Evolutionary conservation across 2,329 filamentous ascomycete species (phyloP), one percentile per base, ranked within the genome.

Genomic region (Aspergillus calidoustus): DNA sequence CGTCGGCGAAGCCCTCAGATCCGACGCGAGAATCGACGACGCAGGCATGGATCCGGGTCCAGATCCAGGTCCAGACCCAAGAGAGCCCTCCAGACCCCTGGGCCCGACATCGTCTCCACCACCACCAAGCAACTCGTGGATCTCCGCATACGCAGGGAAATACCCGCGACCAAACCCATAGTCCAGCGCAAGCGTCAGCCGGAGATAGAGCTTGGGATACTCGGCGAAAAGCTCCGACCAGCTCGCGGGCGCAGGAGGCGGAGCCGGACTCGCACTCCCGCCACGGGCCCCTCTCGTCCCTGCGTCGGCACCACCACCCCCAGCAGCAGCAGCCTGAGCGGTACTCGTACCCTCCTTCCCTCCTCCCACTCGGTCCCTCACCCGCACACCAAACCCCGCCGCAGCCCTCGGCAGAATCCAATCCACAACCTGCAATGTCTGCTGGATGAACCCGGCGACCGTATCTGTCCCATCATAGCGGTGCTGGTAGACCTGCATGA

Each of bases 401-500:
- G 11, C n/a, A 22, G 22, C n/a, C 44, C 44, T n/a, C 22, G 47
- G 5, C 5, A 49, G 9, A 7, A 30, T 15, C 15, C 15, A n/a
- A 3, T 30, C 44, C 8, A 49, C 57, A 15, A 59, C 25, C 38
- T 59, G 38, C 19, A 59, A 28, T 2, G 57, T 48, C 41, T 59
- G 51, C 44, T 54, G 57, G 3, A 59, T 54, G 17, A 59, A 59
- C n/a, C 7, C 51, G 8, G 57, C 57, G 7, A 59, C 57, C 0
- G 34, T 59, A 31, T 59, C 57, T 2, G 57, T 59, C 4, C 57
- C 57, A n/a, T 59, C 57, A 28, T 59, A 59, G 0, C 57, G 57
- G 38, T 54, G 38, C 25, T 54, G 57, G 23, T 47, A 59, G n/a
- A 59, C 31, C 22, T 59, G 57, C 57, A 59, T 59, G 13, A 59